These are phyloP conservation scores for Venturiaceae sp. DNA, from an alignment of 2,329 filamentous ascomycete species.

Conservation along the genomic window DNA sequence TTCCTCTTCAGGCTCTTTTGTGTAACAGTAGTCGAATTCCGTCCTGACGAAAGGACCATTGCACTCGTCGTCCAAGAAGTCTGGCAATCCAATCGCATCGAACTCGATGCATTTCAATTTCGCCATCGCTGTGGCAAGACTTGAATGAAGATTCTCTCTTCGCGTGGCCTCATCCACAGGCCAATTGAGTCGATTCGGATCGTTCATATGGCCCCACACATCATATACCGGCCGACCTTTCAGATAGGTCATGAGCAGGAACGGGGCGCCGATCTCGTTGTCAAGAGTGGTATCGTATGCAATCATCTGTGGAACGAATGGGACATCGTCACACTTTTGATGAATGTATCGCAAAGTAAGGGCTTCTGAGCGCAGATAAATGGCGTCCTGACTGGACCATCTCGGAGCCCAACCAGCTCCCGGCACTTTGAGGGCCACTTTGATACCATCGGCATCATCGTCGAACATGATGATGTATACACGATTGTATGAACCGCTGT, in stretches of 20 bases:
- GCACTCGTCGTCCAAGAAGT: neutral
- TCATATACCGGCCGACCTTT: slow-evolving; percentile 10
- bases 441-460: neutral
- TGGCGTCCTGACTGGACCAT: slow-evolving; percentile 9
- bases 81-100: neutral
- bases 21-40: neutral
- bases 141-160: neutral
- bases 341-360: slow-evolving; percentile 11
- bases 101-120: neutral
- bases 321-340: slow-evolving; percentile 8
- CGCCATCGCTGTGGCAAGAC: neutral
- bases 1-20: neutral
- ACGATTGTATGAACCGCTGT: slow-evolving; percentile 10
- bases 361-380: slow-evolving; percentile 10
- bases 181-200: neutral
- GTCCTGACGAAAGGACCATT: neutral
- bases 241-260: slow-evolving; percentile 13
- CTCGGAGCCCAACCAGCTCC: neutral
- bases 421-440: slow-evolving; percentile 1
- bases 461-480: slow-evolving; percentile 8
- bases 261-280: slow-evolving; percentile 14
- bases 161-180: neutral
- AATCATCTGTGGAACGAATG: slow-evolving; percentile 12
- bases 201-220: slow-evolving; percentile 10
- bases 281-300: slow-evolving; percentile 11